These are phyloP conservation scores for Chlorella sp. DNA, from an alignment of 139 green algal genomes.

Conservation along the genomic window DNA sequence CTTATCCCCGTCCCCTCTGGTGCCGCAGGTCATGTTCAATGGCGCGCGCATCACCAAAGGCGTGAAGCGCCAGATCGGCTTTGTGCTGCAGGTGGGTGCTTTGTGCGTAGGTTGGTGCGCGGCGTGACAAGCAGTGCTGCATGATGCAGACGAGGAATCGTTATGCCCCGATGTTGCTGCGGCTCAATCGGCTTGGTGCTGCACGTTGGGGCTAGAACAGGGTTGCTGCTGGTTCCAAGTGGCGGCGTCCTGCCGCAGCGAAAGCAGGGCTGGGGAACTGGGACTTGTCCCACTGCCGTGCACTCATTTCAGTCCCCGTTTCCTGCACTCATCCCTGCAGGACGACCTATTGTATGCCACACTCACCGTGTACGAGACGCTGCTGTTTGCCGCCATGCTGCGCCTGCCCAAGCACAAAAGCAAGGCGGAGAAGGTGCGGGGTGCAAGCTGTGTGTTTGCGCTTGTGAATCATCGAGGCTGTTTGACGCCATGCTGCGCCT, in stretches of 20 bases:
- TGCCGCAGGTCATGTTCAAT: conserved; percentile 65
- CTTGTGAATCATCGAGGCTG: too few relatives aligned
- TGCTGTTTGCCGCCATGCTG: conserved; percentile 77
- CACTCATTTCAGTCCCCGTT: background rate
- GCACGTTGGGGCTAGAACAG: too few relatives aligned
- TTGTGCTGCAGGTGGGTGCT: conserved; percentile 50
- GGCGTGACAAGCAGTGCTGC: background rate
- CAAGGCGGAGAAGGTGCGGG: conserved; percentile 56
- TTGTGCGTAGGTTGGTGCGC: background rate
- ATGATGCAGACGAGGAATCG: too few relatives aligned
- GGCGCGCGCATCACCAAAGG: conserved; percentile 68
- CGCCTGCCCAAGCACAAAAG: conserved; percentile 77
- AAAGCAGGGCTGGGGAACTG: too few relatives aligned
- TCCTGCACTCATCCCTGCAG: conserved; percentile 49
- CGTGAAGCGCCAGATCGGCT: conserved; percentile 62
- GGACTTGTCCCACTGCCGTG: too few relatives aligned
- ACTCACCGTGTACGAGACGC: conserved; percentile 80
- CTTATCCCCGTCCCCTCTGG: too few relatives aligned
- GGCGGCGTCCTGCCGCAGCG: too few relatives aligned
- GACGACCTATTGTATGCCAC: conserved; percentile 89
- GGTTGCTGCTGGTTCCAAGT: too few relatives aligned
- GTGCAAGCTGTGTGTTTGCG: too few relatives aligned
- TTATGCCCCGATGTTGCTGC: background rate
- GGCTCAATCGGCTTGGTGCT: background rate
- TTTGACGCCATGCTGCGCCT: conserved; percentile 82